Conservation (phyloP, 225 moss, liverwort and hornwort genomes). For the Polytrichum formosum region DNA sequence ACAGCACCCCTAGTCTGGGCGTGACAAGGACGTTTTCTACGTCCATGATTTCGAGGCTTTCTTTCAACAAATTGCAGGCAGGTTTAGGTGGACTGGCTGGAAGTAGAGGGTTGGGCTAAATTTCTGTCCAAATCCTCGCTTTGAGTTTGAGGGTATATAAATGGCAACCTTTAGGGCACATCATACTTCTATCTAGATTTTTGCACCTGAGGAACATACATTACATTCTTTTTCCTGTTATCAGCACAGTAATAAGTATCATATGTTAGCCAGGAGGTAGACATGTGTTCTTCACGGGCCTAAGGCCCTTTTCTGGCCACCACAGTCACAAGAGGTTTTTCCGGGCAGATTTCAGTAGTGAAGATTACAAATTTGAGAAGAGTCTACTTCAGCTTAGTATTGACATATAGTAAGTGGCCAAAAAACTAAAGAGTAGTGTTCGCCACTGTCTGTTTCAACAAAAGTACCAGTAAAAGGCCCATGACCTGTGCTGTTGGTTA, state of each 20-base stretch:
- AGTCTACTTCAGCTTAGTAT: not conserved
- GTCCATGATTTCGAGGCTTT: constrained; percentile 35
- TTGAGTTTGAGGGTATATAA: constrained; percentile 9
- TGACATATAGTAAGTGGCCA: not conserved
- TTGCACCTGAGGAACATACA: constrained; percentile 15
- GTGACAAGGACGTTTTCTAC: constrained; percentile 25
- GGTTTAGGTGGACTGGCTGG: constrained; percentile 25
- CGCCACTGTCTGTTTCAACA: not conserved
- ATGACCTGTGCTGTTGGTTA: too few relatives aligned
- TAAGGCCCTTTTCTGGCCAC: constrained; percentile 15
- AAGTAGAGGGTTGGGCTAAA: constrained; percentile 21
- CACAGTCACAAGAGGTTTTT: not conserved
- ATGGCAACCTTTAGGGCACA: constrained; percentile 16
- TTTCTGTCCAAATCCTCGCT: not conserved
- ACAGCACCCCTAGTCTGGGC: constrained; percentile 11
- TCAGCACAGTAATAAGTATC: not conserved
- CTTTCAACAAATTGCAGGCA: constrained; percentile 25
- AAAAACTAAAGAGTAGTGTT: not conserved
- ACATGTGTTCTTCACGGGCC: constrained; percentile 6
- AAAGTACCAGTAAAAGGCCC: too few relatives aligned
- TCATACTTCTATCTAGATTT: constrained; percentile 20
- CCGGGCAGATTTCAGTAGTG: not conserved
- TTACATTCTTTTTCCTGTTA: not conserved
- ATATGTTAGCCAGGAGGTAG: constrained; percentile 1
- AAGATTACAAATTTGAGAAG: not conserved